phyloP scores from a whole-genome alignment of 164 flowering plant species.

The Platanus orientalis region DNA sequence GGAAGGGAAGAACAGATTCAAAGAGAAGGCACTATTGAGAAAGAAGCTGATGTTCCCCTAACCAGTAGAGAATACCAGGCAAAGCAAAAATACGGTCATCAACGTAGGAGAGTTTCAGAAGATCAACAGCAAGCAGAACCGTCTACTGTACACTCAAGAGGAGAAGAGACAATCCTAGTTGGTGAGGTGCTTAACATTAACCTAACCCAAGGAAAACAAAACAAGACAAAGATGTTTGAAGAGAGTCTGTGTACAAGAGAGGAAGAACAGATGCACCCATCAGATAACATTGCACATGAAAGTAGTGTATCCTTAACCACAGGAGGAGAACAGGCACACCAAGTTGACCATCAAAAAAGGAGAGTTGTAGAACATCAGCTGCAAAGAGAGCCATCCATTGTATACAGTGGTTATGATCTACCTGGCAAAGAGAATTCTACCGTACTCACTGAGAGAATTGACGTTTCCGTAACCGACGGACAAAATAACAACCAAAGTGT shows the following conservation, averaged over 20 bases:
- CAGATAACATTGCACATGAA: not conserved
- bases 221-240: too few species aligned
- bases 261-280: too few species aligned
- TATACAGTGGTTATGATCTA: not conserved
- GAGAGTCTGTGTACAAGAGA: too few species aligned
- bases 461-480: not conserved
- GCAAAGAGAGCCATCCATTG: not conserved
- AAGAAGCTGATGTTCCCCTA: too few species aligned
- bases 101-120: too few species aligned
- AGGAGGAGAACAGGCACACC: not conserved
- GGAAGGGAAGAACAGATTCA: not conserved
- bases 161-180: too few species aligned
- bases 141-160: too few species aligned
- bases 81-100: too few species aligned
- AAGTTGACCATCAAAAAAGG: not conserved
- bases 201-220: too few species aligned
- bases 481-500: not conserved
- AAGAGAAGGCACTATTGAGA: not conserved
- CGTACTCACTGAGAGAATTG: not conserved
- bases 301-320: not conserved
- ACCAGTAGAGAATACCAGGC: too few species aligned
- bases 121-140: too few species aligned
- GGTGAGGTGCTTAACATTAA: too few species aligned
- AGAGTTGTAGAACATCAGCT: constrained; percentile 9
- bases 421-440: not conserved